These are phyloP conservation scores for Myrica gale DNA, from an alignment of 306 rosid species.

Conservation along the genomic window DNA sequence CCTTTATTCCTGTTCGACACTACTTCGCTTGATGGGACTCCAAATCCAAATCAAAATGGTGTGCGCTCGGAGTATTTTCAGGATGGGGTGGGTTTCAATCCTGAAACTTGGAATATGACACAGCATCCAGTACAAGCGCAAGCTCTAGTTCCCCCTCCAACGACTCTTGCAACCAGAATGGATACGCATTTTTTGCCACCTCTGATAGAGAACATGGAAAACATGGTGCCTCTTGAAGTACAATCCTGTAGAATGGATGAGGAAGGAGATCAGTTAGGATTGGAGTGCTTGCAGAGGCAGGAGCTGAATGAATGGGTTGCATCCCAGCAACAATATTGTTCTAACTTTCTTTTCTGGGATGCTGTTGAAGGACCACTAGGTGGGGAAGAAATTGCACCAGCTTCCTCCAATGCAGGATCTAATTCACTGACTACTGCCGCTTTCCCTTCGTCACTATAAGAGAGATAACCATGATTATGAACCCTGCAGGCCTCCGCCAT, in stretches of 20 bases:
- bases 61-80: conserved; percentile 49
- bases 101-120: conserved; percentile 68
- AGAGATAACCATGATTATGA: conserved; percentile 35
- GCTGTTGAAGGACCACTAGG: conserved; percentile 50
- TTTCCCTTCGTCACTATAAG: conserved; percentile 70
- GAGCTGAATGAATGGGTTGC: conserved; percentile 74
- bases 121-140: conserved; percentile 44
- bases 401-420: conserved; percentile 48
- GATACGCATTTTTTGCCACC: conserved; percentile 65
- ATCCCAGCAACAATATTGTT: conserved; percentile 55
- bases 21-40: conserved; percentile 38
- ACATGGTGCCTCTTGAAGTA: conserved; percentile 43
- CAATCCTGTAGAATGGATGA: conserved; percentile 54
- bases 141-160: conserved; percentile 33
- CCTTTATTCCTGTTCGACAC: conserved; percentile 88
- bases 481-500: not conserved
- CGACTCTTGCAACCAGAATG: conserved; percentile 32
- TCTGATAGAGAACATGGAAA: conserved; percentile 67
- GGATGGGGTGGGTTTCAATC: conserved; percentile 40
- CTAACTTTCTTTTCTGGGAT: conserved; percentile 89
- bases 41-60: conserved; percentile 19
- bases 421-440: conserved; percentile 43
- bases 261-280: conserved; percentile 48
- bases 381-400: conserved; percentile 46
- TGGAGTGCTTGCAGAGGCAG: conserved; percentile 68